A percentile compares a stretch with the other conserved stretches of the same genome.
Conservation (phyloP, 2,329 filamentous ascomycete species). For the Phyllosticta ampelicida region DNA sequence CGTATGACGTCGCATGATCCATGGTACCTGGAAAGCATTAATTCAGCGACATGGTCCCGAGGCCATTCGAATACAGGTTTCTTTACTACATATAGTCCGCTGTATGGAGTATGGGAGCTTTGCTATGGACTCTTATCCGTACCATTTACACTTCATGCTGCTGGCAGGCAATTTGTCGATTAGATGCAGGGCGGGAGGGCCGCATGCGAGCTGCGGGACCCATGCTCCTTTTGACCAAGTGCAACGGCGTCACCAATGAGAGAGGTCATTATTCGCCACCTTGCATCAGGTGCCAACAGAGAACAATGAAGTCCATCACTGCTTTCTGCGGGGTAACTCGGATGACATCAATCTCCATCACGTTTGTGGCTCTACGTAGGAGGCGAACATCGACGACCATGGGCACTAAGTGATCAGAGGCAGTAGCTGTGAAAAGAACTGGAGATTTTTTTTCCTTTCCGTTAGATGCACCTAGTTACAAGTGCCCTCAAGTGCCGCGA, state of each 20-base stretch:
- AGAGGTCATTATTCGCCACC: neutral
- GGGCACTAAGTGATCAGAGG: neutral
- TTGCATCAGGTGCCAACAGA: neutral
- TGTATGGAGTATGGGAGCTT: neutral
- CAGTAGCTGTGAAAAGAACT: neutral
- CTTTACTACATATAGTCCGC: no score
- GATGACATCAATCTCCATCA: neutral
- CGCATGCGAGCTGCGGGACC: neutral
- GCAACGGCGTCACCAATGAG: neutral
- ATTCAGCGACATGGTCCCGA: no score
- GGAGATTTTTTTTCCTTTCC: constrained; percentile 7
- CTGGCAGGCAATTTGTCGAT: neutral
- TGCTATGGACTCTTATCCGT: neutral
- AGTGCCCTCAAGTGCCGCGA: neutral
- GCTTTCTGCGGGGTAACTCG: neutral
- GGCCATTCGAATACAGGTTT: no score
- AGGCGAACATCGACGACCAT: neutral
- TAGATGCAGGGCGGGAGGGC: neutral
- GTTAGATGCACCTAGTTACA: neutral
- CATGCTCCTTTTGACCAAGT: neutral
- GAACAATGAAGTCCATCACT: neutral
- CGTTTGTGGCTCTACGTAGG: neutral
- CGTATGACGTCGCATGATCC: no score
- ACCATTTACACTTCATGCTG: neutral
- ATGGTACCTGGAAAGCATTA: no score